Evolutionary conservation across 148 eudicot species (phyloP), one percentile per base, ranked within the genome.

Genomic region (Tetragonia tetragonoides): DNA sequence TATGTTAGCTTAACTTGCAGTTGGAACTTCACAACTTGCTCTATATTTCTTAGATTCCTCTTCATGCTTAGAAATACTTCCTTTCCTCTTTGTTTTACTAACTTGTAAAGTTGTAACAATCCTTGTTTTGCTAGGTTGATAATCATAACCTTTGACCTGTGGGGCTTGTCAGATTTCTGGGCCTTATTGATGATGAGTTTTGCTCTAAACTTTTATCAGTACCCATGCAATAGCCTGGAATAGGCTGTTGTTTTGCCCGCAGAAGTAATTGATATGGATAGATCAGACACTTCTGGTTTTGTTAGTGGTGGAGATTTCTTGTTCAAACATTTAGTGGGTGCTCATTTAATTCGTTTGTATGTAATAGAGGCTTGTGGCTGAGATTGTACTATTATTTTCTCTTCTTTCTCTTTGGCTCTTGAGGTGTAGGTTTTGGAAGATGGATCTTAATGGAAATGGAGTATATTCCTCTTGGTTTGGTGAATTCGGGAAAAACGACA

Each of bases 261-360:
- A 72, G 44, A 74, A 77, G 47, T 7, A 18, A 60, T 40, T 66
- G 44, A 41, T 47, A 93, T 93, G 98, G 98, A 93, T 75, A 83
- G 98, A 65, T 74, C 87, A 3, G 97, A 91, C 83, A 93, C 93
- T 72, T 91, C 92, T 49, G 98, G 98, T 60, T 93, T 91, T 68
- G 94, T 91, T 23, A 93, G 98, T 77, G 93, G 97, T 64, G 98
- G 98, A 80, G 67, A 84, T 83, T 75, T 86, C 81, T 79, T 80
- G 62, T 78, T 75, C 62, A 81, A 79, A 73, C 67, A 68, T 70
- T 71, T 82, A 74, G 83, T 71, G 46, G 85, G 83, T 20, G 74
- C 74, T 64, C 81, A 74, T 78, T 80, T 73, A 77, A 81, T 83
- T 73, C 83, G 53, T 60, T 76, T 80, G 4, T 81, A 81, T 77